These are phyloP conservation scores for Aureobasidium sp. DNA, from an alignment of 2,329 filamentous ascomycete species.

Conservation along the genomic window DNA sequence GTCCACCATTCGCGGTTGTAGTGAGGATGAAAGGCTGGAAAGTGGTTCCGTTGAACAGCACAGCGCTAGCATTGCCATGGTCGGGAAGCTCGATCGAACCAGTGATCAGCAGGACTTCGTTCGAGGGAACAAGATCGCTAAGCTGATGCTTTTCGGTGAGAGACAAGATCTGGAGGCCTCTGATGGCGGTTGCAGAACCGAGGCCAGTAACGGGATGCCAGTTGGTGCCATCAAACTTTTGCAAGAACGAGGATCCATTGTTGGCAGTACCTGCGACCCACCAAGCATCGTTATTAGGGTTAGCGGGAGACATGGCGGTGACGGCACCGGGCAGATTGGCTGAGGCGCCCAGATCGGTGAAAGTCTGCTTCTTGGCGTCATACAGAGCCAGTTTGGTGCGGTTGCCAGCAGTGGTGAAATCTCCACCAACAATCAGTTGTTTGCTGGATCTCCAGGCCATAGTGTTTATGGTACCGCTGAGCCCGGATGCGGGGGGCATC, in stretches of 20 bases:
- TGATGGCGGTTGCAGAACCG: slow-evolving; percentile 57
- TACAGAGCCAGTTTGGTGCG: slow-evolving; percentile 62
- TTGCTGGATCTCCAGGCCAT: slow-evolving; percentile 69
- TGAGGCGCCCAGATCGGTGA: slow-evolving; percentile 54
- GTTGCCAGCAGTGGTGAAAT: slow-evolving; percentile 59
- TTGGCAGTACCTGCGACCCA: slow-evolving; percentile 65
- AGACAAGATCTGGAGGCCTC: slow-evolving; percentile 72
- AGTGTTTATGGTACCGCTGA: slow-evolving; percentile 60
- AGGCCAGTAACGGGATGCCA: slow-evolving; percentile 64
- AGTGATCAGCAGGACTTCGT: slow-evolving; percentile 72
- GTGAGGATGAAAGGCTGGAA: slow-evolving; percentile 76
- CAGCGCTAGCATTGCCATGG: slow-evolving; percentile 77
- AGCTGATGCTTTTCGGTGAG: slow-evolving; percentile 58
- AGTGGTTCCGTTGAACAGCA: slow-evolving; percentile 73
- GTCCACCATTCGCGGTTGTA: slow-evolving; percentile 50
- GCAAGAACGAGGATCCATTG: slow-evolving; percentile 64
- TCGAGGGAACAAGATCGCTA: slow-evolving; percentile 53
- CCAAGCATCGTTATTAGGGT: slow-evolving; percentile 59
- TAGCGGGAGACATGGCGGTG: slow-evolving; percentile 65
- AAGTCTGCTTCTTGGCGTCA: slow-evolving; percentile 57
- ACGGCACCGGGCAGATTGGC: slow-evolving; percentile 69
- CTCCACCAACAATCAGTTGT: slow-evolving; percentile 67
- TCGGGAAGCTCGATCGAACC: slow-evolving; percentile 66
- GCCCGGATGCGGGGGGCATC: slow-evolving; percentile 64
- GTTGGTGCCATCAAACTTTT: slow-evolving; percentile 67